phyloP scores from a whole-genome alignment of 2,329 filamentous ascomycete genomes.

The Coniochaeta sp. region DNA sequence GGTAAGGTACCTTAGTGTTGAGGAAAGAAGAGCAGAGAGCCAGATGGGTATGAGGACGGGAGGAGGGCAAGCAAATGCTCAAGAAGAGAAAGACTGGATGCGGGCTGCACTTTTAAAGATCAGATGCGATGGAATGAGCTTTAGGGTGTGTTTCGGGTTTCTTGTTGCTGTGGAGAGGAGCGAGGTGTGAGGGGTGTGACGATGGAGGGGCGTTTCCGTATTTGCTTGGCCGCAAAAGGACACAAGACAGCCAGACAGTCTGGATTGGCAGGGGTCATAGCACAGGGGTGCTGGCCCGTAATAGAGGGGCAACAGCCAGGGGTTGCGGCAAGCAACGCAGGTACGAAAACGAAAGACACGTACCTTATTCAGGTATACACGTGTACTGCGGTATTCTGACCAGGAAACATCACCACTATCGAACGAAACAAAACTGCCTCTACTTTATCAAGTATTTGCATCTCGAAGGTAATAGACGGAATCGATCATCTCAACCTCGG shows the following conservation, averaged over 20 bases:
- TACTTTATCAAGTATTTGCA: too few relatives aligned
- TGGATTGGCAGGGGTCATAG: neutral
- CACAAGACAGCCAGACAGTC: too few relatives aligned
- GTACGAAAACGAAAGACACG: neutral
- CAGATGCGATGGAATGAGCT: neutral
- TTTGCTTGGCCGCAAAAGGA: neutral
- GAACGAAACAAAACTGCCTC: too few relatives aligned
- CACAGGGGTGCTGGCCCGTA: neutral
- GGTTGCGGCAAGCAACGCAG: neutral
- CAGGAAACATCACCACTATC: too few relatives aligned
- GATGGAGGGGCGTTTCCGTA: neutral
- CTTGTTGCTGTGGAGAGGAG: slow-evolving; percentile 2
- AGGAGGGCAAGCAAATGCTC: neutral
- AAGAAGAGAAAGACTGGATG: neutral
- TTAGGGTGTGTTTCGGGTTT: neutral
- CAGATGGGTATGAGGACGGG: neutral
- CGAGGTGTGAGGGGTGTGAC: neutral
- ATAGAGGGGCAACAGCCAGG: neutral
- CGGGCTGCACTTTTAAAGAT: neutral
- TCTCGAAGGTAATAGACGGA: too few relatives aligned
- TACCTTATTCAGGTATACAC: too few relatives aligned
- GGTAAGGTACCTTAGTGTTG: neutral
- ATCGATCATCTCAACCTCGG: too few relatives aligned
- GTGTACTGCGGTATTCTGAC: too few relatives aligned
- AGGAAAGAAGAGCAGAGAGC: neutral